Percentiles rank a stretch among this genome's conserved stretches.
Conservation (phyloP, 805 yeast species). For the Cyberlindnera subsufficiens region DNA sequence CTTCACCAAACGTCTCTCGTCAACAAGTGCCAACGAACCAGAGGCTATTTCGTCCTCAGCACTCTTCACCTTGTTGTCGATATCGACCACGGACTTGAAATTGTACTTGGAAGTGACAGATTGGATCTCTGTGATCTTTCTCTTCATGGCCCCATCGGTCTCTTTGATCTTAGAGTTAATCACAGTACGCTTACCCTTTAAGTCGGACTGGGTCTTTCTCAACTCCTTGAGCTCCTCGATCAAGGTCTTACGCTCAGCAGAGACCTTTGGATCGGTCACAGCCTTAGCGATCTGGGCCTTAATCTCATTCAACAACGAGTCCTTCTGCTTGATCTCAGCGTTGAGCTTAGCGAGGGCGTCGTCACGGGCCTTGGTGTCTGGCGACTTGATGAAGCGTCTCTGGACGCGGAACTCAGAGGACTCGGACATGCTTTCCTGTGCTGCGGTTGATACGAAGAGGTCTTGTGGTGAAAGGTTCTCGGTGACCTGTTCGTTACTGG, state of each 20-base stretch:
- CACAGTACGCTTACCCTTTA: conserved; percentile 39
- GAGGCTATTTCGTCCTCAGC: conserved; percentile 72
- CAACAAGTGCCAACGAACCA: conserved; percentile 81
- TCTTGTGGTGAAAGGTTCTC: too few relatives aligned
- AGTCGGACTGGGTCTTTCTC: conserved; percentile 40
- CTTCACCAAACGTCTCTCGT: conserved; percentile 79
- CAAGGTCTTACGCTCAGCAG: conserved; percentile 49
- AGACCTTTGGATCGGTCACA: conserved; percentile 41
- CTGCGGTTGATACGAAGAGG: too few relatives aligned
- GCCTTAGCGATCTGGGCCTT: conserved; percentile 51
- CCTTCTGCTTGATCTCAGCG: conserved; percentile 58
- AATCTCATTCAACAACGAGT: conserved; percentile 44
- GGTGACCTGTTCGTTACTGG: too few relatives aligned
- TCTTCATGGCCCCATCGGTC: conserved; percentile 65
- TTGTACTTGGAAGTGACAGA: conserved; percentile 62
- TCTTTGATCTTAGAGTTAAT: conserved; percentile 62
- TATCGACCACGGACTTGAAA: conserved; percentile 63
- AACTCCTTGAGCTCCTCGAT: conserved; percentile 40
- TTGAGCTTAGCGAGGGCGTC: conserved; percentile 48
- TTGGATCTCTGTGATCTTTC: conserved; percentile 70
- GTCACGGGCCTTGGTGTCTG: conserved; percentile 64
- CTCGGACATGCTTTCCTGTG: not conserved
- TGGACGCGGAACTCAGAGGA: conserved; percentile 18
- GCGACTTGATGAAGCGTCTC: conserved; percentile 56
- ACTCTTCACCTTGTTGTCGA: conserved; percentile 55